Evolutionary conservation across 2,329 filamentous ascomycete species (phyloP), one percentile per base, ranked within the genome.

Genomic region (Cytospora chrysosperma): DNA sequence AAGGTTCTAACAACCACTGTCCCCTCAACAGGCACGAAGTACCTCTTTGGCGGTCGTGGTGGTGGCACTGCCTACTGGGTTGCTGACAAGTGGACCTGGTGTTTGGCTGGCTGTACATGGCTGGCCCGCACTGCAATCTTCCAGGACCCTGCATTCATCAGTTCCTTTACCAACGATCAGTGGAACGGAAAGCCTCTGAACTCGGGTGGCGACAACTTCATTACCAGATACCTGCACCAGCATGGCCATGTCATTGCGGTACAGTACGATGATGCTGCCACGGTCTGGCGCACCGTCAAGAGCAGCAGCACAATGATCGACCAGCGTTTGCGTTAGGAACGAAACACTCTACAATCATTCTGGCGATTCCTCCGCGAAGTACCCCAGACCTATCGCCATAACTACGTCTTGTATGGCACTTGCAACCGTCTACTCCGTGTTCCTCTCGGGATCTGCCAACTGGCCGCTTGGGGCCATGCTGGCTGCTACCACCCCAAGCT

Each of bases 281-380:
- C 51, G 3, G 40, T 61, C 59, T 55, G 59, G 59, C 59, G 59
- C 4, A 55, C 59, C 3, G 59, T 50, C 2, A 61, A 61, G 51
- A 27, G 49, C 28, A 50, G 49, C 12, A 49, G 34, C 19, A 61
- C 59, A 26, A 61, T 61, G 59, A 28, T 61, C 24, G 51, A 61
- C 40, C 59, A 61, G 51, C 59, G 59, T 5, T 28, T 61, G 19
- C 59, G 59, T 27, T 61, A 61, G 59, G 59, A 61, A 37, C 59
- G 59, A 7, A 61, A 56, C 37, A 61, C 59, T 19, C 37, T 61
- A 37, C 59, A 61, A 51, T 55, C 24, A 28, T 61, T n/a, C 21
- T 21, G 30, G 51, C 49, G 27, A 51, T 61, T 55, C 9, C 37
- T 61, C 15, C 32, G 51, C 17, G 51, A 61, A 2, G 52, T 61